Conservation (phyloP, 139 green algal species). For the Trebouxia sp. region DNA sequence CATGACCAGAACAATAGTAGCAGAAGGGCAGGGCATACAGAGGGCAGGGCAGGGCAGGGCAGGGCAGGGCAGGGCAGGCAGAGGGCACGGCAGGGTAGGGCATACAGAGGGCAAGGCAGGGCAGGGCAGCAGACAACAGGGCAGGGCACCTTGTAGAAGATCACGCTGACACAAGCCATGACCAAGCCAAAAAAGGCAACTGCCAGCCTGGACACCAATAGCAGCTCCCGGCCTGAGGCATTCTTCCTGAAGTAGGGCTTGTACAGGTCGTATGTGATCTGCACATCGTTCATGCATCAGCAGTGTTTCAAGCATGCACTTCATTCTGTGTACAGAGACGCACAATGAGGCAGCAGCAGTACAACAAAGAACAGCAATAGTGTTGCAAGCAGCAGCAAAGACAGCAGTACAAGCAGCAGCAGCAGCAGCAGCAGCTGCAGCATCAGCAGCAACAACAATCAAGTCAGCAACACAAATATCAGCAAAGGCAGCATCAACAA, state of each 20-base stretch:
- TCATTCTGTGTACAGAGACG: too few relatives aligned
- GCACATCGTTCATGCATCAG: too few relatives aligned
- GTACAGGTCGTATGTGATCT: conserved; percentile 82
- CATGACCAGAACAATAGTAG: background rate
- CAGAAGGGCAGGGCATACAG: background rate
- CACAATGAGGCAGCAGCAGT: too few relatives aligned
- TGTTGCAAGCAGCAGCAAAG: background rate
- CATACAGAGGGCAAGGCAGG: too few relatives aligned
- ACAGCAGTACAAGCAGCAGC: background rate
- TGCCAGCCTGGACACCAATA: conserved; percentile 63
- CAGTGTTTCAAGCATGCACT: too few relatives aligned
- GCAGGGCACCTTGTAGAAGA: conserved; percentile 25
- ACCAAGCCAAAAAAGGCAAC: conserved; percentile 73
- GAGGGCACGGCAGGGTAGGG: too few relatives aligned
- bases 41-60: too few relatives aligned
- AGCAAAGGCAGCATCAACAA: background rate
- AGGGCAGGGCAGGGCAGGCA: too few relatives aligned
- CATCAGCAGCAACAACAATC: background rate
- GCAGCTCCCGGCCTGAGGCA: background rate
- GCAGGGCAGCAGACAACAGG: too few relatives aligned
- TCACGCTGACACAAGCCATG: conserved; percentile 43
- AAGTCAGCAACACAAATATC: background rate
- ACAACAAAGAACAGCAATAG: conserved; percentile 38
- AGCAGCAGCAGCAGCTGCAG: background rate
- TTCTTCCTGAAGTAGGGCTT: conserved; percentile 23